Conservation (phyloP, 495 filamentous ascomycete genomes). For the Lasiosphaeris hirsuta region DNA sequence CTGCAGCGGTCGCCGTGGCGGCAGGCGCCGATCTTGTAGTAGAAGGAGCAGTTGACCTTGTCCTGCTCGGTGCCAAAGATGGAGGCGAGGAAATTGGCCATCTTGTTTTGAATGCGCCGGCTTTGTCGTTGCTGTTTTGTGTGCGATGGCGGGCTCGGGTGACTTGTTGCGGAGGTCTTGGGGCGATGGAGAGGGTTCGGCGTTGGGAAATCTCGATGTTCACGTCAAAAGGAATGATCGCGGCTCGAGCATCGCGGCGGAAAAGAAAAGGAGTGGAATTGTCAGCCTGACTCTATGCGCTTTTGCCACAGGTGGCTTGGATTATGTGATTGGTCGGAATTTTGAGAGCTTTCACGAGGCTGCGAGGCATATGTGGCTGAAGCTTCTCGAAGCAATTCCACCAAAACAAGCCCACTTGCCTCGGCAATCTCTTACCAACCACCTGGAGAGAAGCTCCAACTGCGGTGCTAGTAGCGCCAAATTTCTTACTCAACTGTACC, state of each 20-base stretch:
- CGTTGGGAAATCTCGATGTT: background rate
- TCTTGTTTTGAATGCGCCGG: conserved; percentile 24
- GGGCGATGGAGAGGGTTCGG: no score
- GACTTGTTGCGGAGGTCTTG: no score
- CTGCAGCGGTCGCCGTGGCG: conserved; percentile 97
- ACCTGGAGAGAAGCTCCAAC: no score
- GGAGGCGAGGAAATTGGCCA: conserved; percentile 96
- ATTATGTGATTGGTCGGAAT: conserved; percentile 10
- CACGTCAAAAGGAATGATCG: background rate
- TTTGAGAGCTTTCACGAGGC: conserved; percentile 6
- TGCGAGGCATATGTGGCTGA: conserved; percentile 17
- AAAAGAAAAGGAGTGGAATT: conserved; percentile 5
- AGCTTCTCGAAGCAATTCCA: conserved; percentile 10
- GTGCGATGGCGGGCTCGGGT: no score
- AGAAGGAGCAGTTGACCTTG: conserved; percentile 61
- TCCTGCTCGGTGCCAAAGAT: conserved; percentile 99
- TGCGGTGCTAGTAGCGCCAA: no score
- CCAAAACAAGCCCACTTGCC: no score
- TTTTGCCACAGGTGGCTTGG: conserved; percentile 10
- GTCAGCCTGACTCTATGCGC: background rate
- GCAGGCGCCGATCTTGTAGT: conserved; percentile 81
- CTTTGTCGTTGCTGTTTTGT: background rate
- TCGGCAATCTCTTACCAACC: no score
- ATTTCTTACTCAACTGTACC: no score
- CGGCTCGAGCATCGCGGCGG: background rate